phyloP scores from a whole-genome alignment of 768 basidiomycete genomes.

The Ramaria sp. region DNA sequence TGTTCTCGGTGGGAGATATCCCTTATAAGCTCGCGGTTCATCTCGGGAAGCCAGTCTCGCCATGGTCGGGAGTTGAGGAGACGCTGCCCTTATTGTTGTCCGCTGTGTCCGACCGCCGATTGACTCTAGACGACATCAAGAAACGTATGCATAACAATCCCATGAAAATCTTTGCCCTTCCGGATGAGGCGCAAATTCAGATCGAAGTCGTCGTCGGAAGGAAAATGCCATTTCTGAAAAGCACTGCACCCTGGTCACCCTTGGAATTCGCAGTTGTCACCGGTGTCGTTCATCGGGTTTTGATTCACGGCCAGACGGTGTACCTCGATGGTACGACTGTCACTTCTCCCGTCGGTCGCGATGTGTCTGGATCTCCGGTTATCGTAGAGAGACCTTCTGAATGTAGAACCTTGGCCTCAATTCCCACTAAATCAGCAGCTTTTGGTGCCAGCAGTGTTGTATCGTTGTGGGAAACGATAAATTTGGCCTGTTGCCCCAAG shows the following conservation, averaged over 20 bases:
- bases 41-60: constrained; percentile 45
- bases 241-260: constrained; percentile 69
- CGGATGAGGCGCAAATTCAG: constrained; percentile 75
- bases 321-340: constrained; percentile 78
- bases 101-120: constrained; percentile 67
- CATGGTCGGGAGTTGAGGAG: constrained; percentile 78
- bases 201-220: constrained; percentile 91
- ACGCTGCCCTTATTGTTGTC: constrained; percentile 81
- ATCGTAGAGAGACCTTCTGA: constrained; percentile 27
- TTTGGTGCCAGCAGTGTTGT: constrained; percentile 2
- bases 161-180: constrained; percentile 79
- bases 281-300: constrained; percentile 82
- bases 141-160: constrained; percentile 87
- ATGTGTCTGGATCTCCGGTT: constrained; percentile 55
- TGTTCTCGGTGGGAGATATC: constrained; percentile 78
- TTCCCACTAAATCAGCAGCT: constrained; percentile 9
- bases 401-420: background rate
- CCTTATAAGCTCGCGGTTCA: constrained; percentile 69
- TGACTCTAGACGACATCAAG: constrained; percentile 77
- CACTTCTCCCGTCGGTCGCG: constrained; percentile 49
- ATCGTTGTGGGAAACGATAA: too few species aligned
- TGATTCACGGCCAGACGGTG: constrained; percentile 79
- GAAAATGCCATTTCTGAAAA: constrained; percentile 41
- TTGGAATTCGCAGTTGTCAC: constrained; percentile 48
- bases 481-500: constrained; percentile 13